Percentiles rank a stretch among this genome's conserved stretches.
Evolutionary conservation across 345 rosid species (phyloP).

Genomic region (Brassica napus): Da-Ae NC_063442.1:15631501-15632000

Average conservation of each 20-base stretch:
- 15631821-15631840: constrained; percentile 86
- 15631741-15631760: constrained; percentile 92
- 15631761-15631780: constrained; percentile 70
- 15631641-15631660: background rate
- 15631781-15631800: constrained; percentile 81
- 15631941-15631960: constrained; percentile 59
- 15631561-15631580: constrained; percentile 99
- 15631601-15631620: constrained; percentile 84
- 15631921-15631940: constrained; percentile 89
- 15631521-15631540: constrained; percentile 59
- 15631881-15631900: constrained; percentile 95
- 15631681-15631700: background rate
- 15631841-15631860: constrained; percentile 85
- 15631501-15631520: constrained; percentile 86
- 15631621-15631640: constrained; percentile 95
- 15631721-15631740: constrained; percentile 77
- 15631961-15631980: background rate
- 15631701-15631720: background rate
- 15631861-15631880: constrained; percentile 99
- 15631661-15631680: background rate
- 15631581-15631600: constrained; percentile 93
- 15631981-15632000: constrained; percentile 16
- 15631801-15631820: constrained; percentile 97
- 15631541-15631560: constrained; percentile 87
- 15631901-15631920: constrained; percentile 94